These are phyloP conservation scores for Coccomyxa sp. DNA, from an alignment of 139 green algal genomes.

Conservation along the genomic window DNA sequence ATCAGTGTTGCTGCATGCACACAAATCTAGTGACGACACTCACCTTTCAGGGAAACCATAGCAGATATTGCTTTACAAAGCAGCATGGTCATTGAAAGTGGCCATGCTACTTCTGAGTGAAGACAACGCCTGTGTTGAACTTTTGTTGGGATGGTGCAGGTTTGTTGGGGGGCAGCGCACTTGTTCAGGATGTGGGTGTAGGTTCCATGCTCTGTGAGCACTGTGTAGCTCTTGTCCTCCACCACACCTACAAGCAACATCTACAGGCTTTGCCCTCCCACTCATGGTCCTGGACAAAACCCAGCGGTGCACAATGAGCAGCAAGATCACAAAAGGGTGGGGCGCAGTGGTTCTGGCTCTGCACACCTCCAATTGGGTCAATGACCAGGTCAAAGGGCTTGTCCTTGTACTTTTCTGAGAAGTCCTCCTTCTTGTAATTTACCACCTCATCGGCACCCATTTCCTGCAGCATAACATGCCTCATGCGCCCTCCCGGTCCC, in stretches of 20 bases:
- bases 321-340: background rate
- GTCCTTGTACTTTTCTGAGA: conserved; percentile 10
- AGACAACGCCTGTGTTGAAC: too few relatives aligned
- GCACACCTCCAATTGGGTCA: conserved; percentile 11
- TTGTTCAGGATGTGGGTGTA: background rate
- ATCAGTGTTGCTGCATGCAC: too few relatives aligned
- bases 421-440: conserved; percentile 46
- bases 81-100: background rate
- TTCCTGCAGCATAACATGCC: background rate
- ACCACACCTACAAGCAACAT: background rate
- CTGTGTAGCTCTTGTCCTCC: conserved; percentile 9
- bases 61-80: background rate
- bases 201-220: background rate
- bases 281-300: background rate
- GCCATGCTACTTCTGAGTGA: background rate
- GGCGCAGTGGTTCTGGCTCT: too few relatives aligned
- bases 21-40: too few relatives aligned
- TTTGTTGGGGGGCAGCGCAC: background rate
- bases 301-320: background rate
- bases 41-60: background rate
- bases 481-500: too few relatives aligned
- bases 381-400: conserved; percentile 15
- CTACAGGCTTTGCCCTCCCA: background rate
- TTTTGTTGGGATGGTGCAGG: background rate
- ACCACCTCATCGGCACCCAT: conserved; percentile 41